Evolutionary conservation across 2,329 filamentous ascomycete genomes (phyloP).

Genomic region (Epichloe amarillans): DNA sequence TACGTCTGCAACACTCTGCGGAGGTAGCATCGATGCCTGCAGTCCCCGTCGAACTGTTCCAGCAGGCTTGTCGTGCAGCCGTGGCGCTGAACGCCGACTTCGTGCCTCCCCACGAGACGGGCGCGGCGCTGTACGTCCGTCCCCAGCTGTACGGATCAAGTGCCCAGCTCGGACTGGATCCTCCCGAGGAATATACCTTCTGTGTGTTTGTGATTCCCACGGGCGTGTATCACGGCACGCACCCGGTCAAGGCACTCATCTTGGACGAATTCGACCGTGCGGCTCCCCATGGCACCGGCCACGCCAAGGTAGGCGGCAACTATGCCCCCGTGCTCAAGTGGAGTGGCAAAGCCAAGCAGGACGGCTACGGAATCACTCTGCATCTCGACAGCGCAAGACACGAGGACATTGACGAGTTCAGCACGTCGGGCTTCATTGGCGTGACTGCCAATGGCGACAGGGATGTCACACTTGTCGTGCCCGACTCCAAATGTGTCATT

Average conservation of each 20-base stretch:
- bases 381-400: constrained; percentile 79
- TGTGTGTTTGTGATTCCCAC: constrained; percentile 82
- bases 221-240: constrained; percentile 83
- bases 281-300: constrained; percentile 80
- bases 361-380: constrained; percentile 87
- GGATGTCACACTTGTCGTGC: constrained; percentile 64
- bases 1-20: constrained; percentile 73
- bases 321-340: constrained; percentile 85
- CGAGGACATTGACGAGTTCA: constrained; percentile 88
- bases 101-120: constrained; percentile 79
- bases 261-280: constrained; percentile 88
- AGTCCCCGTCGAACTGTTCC: constrained; percentile 64
- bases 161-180: constrained; percentile 73
- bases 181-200: constrained; percentile 87
- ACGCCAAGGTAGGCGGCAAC: constrained; percentile 91
- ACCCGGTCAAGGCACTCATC: constrained; percentile 77
- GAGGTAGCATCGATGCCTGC: constrained; percentile 71
- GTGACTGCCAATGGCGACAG: constrained; percentile 45
- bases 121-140: constrained; percentile 84
- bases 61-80: constrained; percentile 63
- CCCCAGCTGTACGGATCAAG: constrained; percentile 79
- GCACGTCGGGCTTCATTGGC: constrained; percentile 85
- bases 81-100: constrained; percentile 81
- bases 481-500: constrained; percentile 78
- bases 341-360: constrained; percentile 64